Percentiles rank a stretch among this genome's conserved stretches.
Evolutionary conservation across 2,329 filamentous ascomycete species (phyloP).

Genomic region (Aspergillus spinulosporus): DNA sequence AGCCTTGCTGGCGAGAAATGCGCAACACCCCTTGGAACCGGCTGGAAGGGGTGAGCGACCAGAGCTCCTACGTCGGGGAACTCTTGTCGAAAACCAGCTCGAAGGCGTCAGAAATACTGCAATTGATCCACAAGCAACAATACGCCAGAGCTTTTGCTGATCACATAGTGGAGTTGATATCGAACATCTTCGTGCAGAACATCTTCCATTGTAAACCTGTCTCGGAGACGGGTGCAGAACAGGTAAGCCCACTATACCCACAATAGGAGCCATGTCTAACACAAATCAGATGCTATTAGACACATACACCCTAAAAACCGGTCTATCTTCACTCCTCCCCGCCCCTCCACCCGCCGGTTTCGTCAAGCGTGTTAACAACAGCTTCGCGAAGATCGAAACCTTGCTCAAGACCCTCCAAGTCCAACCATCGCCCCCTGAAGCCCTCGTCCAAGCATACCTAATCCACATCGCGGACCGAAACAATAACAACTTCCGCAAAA

Average conservation of each 20-base stretch:
- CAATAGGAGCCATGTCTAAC: conserved; percentile 4
- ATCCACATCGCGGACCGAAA: conserved; percentile 94
- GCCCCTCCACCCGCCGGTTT: conserved; percentile 66
- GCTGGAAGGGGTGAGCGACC: conserved; percentile 89
- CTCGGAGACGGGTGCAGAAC: conserved; percentile 90
- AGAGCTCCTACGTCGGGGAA: conserved; percentile 87
- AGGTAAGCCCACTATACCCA: conserved; percentile 52
- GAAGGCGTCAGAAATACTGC: conserved; percentile 72
- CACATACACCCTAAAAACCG: conserved; percentile 68
- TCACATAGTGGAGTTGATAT: conserved; percentile 86
- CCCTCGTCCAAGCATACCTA: conserved; percentile 92
- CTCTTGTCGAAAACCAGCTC: conserved; percentile 71
- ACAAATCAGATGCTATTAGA: conserved; percentile 80
- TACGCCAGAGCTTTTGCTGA: conserved; percentile 95
- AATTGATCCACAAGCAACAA: conserved; percentile 80
- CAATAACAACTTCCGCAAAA: conserved; percentile 92
- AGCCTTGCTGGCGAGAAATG: conserved; percentile 95
- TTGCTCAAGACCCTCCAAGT: conserved; percentile 97
- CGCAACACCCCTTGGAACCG: conserved; percentile 92
- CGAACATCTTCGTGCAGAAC: conserved; percentile 74
- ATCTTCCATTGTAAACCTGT: conserved; percentile 88
- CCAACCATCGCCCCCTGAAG: conserved; percentile 84
- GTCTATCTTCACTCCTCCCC: conserved; percentile 51
- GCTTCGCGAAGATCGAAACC: conserved; percentile 83
- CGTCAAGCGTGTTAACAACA: conserved; percentile 79